Conservation (phyloP, 805 yeast species). For the Naumovozyma dairenensis region DNA sequence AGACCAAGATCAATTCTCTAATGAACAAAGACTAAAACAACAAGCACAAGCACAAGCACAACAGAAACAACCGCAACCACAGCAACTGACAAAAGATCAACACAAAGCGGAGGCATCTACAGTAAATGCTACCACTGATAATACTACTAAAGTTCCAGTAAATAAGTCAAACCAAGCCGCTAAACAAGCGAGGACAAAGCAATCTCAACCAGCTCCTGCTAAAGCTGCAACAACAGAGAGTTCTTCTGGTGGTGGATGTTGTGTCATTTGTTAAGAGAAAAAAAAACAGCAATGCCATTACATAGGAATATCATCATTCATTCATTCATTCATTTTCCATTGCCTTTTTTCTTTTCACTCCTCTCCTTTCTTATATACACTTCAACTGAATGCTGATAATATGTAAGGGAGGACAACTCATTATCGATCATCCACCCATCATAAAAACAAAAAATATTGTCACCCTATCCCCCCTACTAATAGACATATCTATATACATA, state of each 20-base stretch:
- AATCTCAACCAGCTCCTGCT: neutral
- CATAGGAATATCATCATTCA: neutral
- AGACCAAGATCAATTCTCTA: too few species aligned
- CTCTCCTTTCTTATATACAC: too few species aligned
- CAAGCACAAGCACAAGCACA: neutral
- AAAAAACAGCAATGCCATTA: too few species aligned
- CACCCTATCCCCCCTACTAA: too few species aligned
- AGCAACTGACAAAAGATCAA: neutral
- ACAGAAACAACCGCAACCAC: neutral
- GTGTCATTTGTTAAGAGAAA: constrained; percentile 19
- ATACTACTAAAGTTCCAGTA: neutral
- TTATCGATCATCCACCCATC: too few species aligned
- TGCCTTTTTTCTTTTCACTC: neutral
- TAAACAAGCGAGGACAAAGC: constrained; percentile 6
- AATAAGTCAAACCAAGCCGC: neutral
- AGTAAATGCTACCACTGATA: neutral
- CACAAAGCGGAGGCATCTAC: neutral
- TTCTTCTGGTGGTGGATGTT: constrained; percentile 28
- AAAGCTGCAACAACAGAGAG: constrained; percentile 6
- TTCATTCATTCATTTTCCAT: neutral
- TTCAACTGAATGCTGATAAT: too few species aligned
- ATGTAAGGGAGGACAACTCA: too few species aligned
- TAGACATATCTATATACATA: too few species aligned
- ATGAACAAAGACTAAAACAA: neutral
- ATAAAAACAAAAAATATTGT: too few species aligned